phyloP scores from a whole-genome alignment of 2,329 filamentous ascomycete genomes.

The Metarhizium guizhouense region DNA sequence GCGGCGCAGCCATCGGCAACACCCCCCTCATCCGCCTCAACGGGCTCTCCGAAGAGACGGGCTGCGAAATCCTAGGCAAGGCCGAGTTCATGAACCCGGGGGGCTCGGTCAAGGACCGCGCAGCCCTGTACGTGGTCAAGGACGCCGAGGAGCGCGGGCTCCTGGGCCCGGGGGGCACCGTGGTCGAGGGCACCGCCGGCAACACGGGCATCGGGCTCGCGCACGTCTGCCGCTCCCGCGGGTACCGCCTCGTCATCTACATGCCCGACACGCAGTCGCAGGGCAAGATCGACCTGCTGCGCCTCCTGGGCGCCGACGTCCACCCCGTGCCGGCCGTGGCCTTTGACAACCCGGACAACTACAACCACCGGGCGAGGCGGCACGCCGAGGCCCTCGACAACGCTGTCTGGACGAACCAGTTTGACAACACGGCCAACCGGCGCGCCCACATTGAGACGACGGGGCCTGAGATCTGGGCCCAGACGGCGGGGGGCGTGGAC shows the following conservation, averaged over 20 bases:
- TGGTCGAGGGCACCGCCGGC: conserved; percentile 93
- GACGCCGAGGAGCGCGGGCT: conserved; percentile 86
- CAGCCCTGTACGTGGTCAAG: conserved; percentile 86
- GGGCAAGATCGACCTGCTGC: conserved; percentile 90
- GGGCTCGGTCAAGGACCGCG: conserved; percentile 91
- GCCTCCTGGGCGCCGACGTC: conserved; percentile 87
- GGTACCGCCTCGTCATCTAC: conserved; percentile 96
- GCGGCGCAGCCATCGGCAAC: conserved; percentile 81
- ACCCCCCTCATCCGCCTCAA: conserved; percentile 90
- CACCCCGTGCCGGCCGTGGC: conserved; percentile 92
- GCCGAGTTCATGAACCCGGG: conserved; percentile 99
- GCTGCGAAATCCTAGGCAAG: conserved; percentile 91
- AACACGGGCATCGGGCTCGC: conserved; percentile 98
- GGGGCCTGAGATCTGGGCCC: conserved; percentile 92
- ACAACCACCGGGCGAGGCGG: conserved; percentile 89
- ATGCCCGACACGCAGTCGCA: conserved; percentile 99
- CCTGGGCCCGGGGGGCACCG: conserved; percentile 77
- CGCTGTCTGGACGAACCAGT: conserved; percentile 98
- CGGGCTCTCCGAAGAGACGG: conserved; percentile 78
- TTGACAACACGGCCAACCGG: conserved; percentile 92
- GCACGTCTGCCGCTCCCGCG: conserved; percentile 85
- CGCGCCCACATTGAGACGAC: conserved; percentile 95
- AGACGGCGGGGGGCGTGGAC: conserved; percentile 78
- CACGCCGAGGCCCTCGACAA: conserved; percentile 83
- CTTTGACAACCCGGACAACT: conserved; percentile 92